These are phyloP conservation scores for Magnaporthiopsis rhizophila DNA, from an alignment of 2,329 filamentous ascomycete species.

Conservation along the genomic window DNA sequence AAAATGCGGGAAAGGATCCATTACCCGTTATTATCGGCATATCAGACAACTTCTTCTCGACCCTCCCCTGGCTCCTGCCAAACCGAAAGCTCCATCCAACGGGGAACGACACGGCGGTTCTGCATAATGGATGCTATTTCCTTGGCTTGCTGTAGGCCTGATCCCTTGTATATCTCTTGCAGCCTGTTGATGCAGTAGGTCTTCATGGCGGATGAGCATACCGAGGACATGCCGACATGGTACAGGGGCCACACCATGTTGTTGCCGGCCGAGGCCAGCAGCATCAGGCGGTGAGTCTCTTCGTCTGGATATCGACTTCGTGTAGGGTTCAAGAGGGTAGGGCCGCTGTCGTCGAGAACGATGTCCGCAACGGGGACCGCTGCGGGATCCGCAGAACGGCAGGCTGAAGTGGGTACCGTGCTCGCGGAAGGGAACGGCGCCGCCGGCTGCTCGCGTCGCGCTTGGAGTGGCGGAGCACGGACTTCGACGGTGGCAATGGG, in stretches of 20 bases:
- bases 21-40: not conserved
- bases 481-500: conserved; percentile 23
- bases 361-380: too few species aligned
- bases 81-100: conserved; percentile 9
- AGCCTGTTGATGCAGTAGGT: conserved; percentile 37
- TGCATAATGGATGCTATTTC: conserved; percentile 33
- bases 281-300: conserved; percentile 37
- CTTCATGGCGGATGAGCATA: conserved; percentile 31
- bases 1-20: too few species aligned
- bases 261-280: conserved; percentile 38
- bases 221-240: conserved; percentile 38
- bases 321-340: conserved; percentile 33
- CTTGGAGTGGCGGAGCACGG: conserved; percentile 16
- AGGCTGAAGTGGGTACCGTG: too few species aligned
- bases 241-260: conserved; percentile 44
- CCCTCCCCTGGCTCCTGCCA: not conserved
- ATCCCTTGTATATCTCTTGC: conserved; percentile 35
- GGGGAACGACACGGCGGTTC: conserved; percentile 22
- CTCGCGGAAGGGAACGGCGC: too few species aligned
- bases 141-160: conserved; percentile 35
- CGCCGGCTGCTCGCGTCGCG: not conserved
- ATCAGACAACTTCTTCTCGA: not conserved
- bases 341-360: conserved; percentile 19
- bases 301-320: conserved; percentile 23
- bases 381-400: not conserved